Evolutionary conservation across 768 basidiomycete species (phyloP).

Genomic region (Boletus barrowsii): DNA sequence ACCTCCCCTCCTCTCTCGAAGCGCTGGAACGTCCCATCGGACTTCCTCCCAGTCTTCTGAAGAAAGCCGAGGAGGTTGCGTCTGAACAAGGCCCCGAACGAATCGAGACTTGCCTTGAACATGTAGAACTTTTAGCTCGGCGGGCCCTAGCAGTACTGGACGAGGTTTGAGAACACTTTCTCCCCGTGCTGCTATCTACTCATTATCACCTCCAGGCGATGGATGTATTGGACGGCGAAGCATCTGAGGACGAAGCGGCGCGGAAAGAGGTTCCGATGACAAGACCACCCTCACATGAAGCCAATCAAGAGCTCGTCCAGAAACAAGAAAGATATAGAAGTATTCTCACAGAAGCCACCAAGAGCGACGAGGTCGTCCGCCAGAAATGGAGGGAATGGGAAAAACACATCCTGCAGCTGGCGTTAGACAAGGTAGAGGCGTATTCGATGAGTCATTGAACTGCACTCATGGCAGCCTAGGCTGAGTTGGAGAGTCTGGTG

Average conservation of each 20-base stretch:
- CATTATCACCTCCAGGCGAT: slow-evolving; percentile 55
- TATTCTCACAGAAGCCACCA: slow-evolving; percentile 68
- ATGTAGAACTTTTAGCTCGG: slow-evolving; percentile 63
- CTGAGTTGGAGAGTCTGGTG: slow-evolving; percentile 60
- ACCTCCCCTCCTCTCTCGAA: slow-evolving; percentile 83
- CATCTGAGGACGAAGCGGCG: slow-evolving; percentile 75
- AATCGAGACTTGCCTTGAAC: slow-evolving; percentile 69
- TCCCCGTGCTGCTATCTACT: background rate
- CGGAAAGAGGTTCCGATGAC: slow-evolving; percentile 47
- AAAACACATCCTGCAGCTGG: slow-evolving; percentile 63
- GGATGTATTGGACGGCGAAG: slow-evolving; percentile 89
- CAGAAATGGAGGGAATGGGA: slow-evolving; percentile 92
- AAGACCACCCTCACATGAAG: slow-evolving; percentile 72
- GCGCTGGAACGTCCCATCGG: slow-evolving; percentile 85
- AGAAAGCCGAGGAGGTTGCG: slow-evolving; percentile 82
- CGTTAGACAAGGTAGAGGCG: slow-evolving; percentile 53
- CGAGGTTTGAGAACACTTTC: slow-evolving; percentile 51
- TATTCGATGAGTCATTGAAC: background rate
- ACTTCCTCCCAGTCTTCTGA: slow-evolving; percentile 82
- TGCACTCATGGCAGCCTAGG: slow-evolving; percentile 37
- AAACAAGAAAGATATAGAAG: slow-evolving; percentile 69
- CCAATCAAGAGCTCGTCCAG: slow-evolving; percentile 67
- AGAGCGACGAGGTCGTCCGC: slow-evolving; percentile 73
- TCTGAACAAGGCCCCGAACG: slow-evolving; percentile 70
- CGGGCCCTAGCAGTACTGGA: slow-evolving; percentile 63